These are phyloP conservation scores for Quercus bicolor DNA, from an alignment of 306 rosid genomes.

Conservation along the genomic window DNA sequence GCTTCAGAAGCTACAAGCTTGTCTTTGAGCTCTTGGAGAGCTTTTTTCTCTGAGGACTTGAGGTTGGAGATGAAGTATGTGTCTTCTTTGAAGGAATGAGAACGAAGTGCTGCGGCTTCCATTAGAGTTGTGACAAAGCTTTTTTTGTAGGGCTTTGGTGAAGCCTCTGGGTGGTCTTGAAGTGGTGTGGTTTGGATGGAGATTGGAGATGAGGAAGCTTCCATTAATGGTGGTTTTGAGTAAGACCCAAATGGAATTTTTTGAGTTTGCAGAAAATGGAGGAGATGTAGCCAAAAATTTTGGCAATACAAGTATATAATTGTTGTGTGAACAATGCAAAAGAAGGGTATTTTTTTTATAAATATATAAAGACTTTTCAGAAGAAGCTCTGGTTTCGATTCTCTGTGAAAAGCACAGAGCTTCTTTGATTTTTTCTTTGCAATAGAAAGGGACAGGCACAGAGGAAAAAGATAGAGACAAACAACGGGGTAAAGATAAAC, in stretches of 20 bases:
- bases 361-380: background rate
- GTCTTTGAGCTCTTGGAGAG: conserved; percentile 69
- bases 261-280: background rate
- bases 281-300: background rate
- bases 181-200: conserved; percentile 38
- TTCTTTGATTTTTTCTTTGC: background rate
- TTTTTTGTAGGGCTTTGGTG: conserved; percentile 64
- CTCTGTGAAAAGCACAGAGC: background rate
- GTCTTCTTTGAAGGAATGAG: conserved; percentile 81
- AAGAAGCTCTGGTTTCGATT: conserved; percentile 15
- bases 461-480: background rate
- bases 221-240: conserved; percentile 48
- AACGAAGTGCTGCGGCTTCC: conserved; percentile 50
- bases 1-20: conserved; percentile 37
- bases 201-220: conserved; percentile 33
- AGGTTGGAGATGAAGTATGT: conserved; percentile 56
- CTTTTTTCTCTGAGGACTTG: conserved; percentile 69
- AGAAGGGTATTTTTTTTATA: too few relatives aligned
- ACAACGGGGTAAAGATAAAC: background rate
- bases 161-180: conserved; percentile 46
- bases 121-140: conserved; percentile 67
- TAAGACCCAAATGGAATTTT: conserved; percentile 45
- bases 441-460: background rate
- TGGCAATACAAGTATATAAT: too few relatives aligned
- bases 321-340: too few relatives aligned